Base-by-base conservation (phyloP, 805 yeast genomes). In the Sugiyamaella marilandica region DNA sequence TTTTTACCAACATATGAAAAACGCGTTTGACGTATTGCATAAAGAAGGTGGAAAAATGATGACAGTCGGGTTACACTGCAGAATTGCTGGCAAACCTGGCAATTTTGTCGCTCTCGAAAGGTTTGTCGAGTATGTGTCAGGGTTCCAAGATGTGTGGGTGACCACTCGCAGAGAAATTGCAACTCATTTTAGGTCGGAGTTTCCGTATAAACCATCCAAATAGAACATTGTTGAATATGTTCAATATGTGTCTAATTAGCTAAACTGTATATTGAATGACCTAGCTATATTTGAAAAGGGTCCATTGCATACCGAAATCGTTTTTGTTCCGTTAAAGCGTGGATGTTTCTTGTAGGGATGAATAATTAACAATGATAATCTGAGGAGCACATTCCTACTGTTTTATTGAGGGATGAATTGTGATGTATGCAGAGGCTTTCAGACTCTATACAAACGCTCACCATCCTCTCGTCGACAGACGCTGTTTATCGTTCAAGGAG, bases 401-500 rank as follows among this genome's bases (percentile, higher is more conserved):
- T n/a, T n/a, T n/a, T n/a, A n/a, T n/a, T n/a, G n/a, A 24, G 29
- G 29, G 29, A 24, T 24, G 29, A 24, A 3, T 24, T 24, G 29
- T 7, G 29, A 24, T 7, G 7, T 3, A 24, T 24, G 29, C 29
- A 24, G 29, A 5, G 7, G 29, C 3, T 5, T 24, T 24, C 29
- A 24, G 3, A 24, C 29, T 24, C 7, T 24, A 24, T 24, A 7
- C 7, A 24, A 7, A 7, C 7, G 29, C 7, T 53, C 48, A 54
- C 57, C 57, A 54, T 10, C 57, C 57, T 45, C 57, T 36, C 18
- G 57, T 47, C 18, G 57, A 55, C 5, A 55, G 48, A 53, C 53
- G 53, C 57, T 79, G 80, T 69, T 60, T 41, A 26, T 41, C 47
- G 11, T 35, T 19, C 8, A 83, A 74, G 37, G 78, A 70, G 52